These are phyloP conservation scores for Colletotrichum spinosum DNA, from an alignment of 2,329 filamentous ascomycete species.

Conservation along the genomic window DNA sequence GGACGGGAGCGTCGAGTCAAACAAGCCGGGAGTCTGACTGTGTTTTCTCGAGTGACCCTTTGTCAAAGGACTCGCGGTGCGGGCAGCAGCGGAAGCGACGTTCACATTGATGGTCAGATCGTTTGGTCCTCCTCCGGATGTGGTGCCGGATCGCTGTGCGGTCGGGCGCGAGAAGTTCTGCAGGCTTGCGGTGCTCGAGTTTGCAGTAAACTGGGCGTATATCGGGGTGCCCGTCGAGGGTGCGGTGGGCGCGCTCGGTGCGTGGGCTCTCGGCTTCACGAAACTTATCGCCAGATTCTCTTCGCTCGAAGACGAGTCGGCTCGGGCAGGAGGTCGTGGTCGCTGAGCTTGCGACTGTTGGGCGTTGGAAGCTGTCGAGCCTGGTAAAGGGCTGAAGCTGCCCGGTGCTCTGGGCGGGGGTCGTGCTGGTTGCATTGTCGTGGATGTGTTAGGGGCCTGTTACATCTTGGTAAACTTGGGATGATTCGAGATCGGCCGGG, in stretches of 20 bases:
- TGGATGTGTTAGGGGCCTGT: constrained; percentile 47
- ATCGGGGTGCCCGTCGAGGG: constrained; percentile 47
- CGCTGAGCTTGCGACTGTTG: constrained; percentile 41
- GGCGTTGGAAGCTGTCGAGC: constrained; percentile 43
- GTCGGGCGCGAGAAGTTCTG: constrained; percentile 71
- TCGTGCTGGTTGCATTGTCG: constrained; percentile 61
- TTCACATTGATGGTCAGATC: constrained; percentile 22
- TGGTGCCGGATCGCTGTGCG: constrained; percentile 42
- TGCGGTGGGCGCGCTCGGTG: constrained; percentile 36
- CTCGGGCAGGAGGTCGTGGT: constrained; percentile 51
- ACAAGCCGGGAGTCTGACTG: constrained; percentile 80
- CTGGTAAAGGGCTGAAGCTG: constrained; percentile 66
- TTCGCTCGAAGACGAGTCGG: constrained; percentile 60
- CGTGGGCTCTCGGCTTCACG: constrained; percentile 55
- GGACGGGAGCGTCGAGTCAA: constrained; percentile 78
- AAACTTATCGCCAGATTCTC: constrained; percentile 57
- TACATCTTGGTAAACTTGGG: constrained; percentile 54
- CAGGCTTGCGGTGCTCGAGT: constrained; percentile 59
- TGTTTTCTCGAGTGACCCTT: constrained; percentile 70
- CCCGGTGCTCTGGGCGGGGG: constrained; percentile 62
- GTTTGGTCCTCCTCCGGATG: constrained; percentile 28
- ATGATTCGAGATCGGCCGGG: constrained; percentile 33
- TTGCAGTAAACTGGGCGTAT: constrained; percentile 61
- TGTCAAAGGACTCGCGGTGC: constrained; percentile 43
- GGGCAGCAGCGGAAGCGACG: constrained; percentile 44